A percentile compares a stretch with the other conserved stretches of the same genome.
Conservation (phyloP, 345 rosid genomes). For the Eucalyptus regnans region DNA sequence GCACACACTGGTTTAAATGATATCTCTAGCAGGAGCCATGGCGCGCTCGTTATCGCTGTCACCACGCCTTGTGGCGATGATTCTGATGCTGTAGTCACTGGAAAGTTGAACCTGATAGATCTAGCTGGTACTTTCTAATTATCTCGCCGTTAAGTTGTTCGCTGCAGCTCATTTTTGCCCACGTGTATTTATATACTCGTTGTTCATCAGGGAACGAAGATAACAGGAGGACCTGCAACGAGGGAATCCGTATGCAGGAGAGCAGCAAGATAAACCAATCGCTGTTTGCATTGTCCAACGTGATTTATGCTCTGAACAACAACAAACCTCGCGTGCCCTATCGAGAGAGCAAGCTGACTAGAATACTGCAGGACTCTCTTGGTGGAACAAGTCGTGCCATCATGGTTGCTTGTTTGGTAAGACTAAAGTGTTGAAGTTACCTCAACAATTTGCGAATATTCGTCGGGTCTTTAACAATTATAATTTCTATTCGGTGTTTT, state of each 20-base stretch:
- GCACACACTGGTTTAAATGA: conserved; percentile 85
- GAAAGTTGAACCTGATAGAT: conserved; percentile 90
- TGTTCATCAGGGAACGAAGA: conserved; percentile 69
- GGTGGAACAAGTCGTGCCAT: conserved; percentile 82
- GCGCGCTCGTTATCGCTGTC: conserved; percentile 65
- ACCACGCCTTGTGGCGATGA: conserved; percentile 19
- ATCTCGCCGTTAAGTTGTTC: background rate
- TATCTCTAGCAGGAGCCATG: conserved; percentile 92
- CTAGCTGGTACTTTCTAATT: conserved; percentile 51
- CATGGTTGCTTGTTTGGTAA: conserved; percentile 92
- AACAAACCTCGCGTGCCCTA: conserved; percentile 62
- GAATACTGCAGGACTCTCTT: conserved; percentile 87
- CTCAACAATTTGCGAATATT: background rate
- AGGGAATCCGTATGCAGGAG: conserved; percentile 80
- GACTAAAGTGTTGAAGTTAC: background rate
- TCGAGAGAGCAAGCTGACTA: conserved; percentile 87
- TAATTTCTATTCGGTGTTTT: background rate
- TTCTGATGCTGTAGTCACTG: conserved; percentile 23
- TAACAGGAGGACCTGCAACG: conserved; percentile 76
- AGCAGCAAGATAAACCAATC: conserved; percentile 88
- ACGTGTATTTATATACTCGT: background rate
- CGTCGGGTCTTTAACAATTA: background rate
- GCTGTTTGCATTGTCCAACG: conserved; percentile 81
- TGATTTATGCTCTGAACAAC: conserved; percentile 79
- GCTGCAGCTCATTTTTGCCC: background rate